Conservation (phyloP, 2,329 filamentous ascomycete species). For the Exophiala viscosa region DNA sequence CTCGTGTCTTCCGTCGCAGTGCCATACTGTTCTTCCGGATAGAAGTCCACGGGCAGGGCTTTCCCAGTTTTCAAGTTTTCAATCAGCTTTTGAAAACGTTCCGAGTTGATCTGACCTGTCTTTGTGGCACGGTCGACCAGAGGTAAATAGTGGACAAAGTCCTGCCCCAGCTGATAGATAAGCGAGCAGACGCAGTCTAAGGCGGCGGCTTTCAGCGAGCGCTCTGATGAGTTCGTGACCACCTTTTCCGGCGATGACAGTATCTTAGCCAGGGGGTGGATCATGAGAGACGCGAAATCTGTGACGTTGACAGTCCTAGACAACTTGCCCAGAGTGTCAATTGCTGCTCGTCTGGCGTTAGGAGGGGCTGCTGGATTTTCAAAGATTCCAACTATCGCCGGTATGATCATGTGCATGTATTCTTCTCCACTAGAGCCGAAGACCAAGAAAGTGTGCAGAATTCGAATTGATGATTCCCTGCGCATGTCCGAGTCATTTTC, state of each 20-base stretch:
- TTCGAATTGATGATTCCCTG: slow-evolving; percentile 78
- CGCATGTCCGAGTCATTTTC: slow-evolving; percentile 77
- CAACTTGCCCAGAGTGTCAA: slow-evolving; percentile 90
- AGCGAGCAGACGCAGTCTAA: slow-evolving; percentile 92
- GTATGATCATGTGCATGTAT: slow-evolving; percentile 98
- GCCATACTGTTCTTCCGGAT: slow-evolving; percentile 75
- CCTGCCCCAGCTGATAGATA: slow-evolving; percentile 91
- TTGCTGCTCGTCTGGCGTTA: slow-evolving; percentile 78
- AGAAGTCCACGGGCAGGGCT: slow-evolving; percentile 89
- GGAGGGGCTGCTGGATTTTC: slow-evolving; percentile 80
- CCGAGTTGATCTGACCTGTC: slow-evolving; percentile 75
- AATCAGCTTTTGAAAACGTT: slow-evolving; percentile 88
- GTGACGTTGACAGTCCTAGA: slow-evolving; percentile 96
- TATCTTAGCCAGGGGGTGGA: slow-evolving; percentile 85
- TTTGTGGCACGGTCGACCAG: slow-evolving; percentile 85
- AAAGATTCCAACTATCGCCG: slow-evolving; percentile 89
- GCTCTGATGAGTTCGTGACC: slow-evolving; percentile 59
- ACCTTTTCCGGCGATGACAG: slow-evolving; percentile 42
- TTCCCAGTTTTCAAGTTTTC: slow-evolving; percentile 93
- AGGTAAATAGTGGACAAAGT: slow-evolving; percentile 90
- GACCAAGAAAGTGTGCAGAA: slow-evolving; percentile 90
- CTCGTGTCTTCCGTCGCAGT: slow-evolving; percentile 68
- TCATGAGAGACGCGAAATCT: slow-evolving; percentile 92
- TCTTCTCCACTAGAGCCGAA: slow-evolving; percentile 95
- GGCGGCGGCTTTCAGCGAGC: slow-evolving; percentile 71